Percentiles rank a stretch among this genome's conserved stretches.
Evolutionary conservation across 768 basidiomycete species (phyloP).

Genomic region (Phanerochaete carnosa): DNA sequence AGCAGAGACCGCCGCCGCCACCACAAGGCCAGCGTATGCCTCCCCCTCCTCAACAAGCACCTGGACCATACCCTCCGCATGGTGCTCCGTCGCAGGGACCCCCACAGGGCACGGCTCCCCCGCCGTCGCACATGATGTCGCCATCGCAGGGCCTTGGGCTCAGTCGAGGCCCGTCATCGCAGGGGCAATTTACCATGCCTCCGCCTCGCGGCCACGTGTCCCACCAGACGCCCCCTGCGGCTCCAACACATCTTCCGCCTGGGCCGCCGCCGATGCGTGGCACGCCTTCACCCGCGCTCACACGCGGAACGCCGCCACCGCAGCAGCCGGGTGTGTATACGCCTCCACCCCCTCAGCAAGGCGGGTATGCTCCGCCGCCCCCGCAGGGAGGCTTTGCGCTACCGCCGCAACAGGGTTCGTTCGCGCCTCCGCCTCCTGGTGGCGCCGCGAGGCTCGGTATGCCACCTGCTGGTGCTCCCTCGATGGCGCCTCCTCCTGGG

Average conservation of each 20-base stretch:
- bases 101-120: conserved; percentile 31
- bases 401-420: conserved; percentile 7
- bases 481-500: conserved; percentile 1
- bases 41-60: conserved; percentile 32
- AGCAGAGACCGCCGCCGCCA: conserved; percentile 39
- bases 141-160: conserved; percentile 37
- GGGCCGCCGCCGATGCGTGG: conserved; percentile 33
- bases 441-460: conserved; percentile 20
- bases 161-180: conserved; percentile 37
- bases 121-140: no score
- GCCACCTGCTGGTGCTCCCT: conserved; percentile 20
- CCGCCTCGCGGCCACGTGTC: conserved; percentile 38
- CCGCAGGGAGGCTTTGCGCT: conserved; percentile 5
- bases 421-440: conserved; percentile 18
- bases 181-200: conserved; percentile 49
- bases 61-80: conserved; percentile 31
- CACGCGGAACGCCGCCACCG: conserved; percentile 26
- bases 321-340: conserved; percentile 29
- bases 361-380: conserved; percentile 8
- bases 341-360: conserved; percentile 33
- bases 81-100: conserved; percentile 27
- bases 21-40: conserved; percentile 28
- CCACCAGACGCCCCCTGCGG: conserved; percentile 34
- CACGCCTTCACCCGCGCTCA: conserved; percentile 40
- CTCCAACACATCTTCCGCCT: conserved; percentile 25